phyloP scores from a whole-genome alignment of 768 basidiomycete species.

The Pleurotus sapidus region DNA sequence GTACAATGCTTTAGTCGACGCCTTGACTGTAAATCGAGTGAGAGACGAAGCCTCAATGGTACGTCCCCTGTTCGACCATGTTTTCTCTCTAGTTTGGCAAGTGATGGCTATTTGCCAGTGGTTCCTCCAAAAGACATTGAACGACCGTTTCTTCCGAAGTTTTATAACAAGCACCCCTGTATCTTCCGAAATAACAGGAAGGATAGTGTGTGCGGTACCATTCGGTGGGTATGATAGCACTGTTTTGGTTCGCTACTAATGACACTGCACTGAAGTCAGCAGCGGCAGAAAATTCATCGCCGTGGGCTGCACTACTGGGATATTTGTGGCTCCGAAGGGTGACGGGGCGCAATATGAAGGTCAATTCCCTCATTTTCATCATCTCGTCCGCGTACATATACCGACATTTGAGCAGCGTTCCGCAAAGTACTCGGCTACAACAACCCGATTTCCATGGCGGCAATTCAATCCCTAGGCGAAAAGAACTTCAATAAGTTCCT shows the following conservation, averaged over 20 bases:
- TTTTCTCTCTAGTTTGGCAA: no score
- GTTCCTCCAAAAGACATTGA: slow-evolving; percentile 58
- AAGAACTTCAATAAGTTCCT: slow-evolving; percentile 64
- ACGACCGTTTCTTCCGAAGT: slow-evolving; percentile 61
- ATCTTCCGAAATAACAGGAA: slow-evolving; percentile 44
- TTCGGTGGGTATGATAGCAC: slow-evolving; percentile 47
- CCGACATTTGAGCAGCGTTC: slow-evolving; percentile 41
- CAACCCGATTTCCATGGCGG: slow-evolving; percentile 52
- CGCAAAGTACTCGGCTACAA: slow-evolving; percentile 50
- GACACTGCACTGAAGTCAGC: slow-evolving; percentile 30
- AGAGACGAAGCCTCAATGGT: slow-evolving; percentile 76
- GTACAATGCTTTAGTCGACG: slow-evolving; percentile 56
- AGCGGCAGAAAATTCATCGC: slow-evolving; percentile 57
- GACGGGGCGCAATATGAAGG: slow-evolving; percentile 43
- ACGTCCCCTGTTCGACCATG: slow-evolving; percentile 10
- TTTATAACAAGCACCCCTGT: slow-evolving; percentile 23
- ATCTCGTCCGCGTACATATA: neutral
- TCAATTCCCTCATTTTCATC: neutral
- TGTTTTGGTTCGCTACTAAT: neutral
- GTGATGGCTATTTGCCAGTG: slow-evolving; percentile 39
- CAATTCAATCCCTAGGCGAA: slow-evolving; percentile 40
- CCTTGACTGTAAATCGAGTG: slow-evolving; percentile 60
- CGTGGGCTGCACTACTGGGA: slow-evolving; percentile 63
- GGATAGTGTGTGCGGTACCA: slow-evolving; percentile 53
- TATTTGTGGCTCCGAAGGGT: slow-evolving; percentile 61